A percentile compares a stretch with the other conserved stretches of the same genome.
Evolutionary conservation across 495 filamentous ascomycete genomes (phyloP).

Genomic region (Parmelia sp.): DNA sequence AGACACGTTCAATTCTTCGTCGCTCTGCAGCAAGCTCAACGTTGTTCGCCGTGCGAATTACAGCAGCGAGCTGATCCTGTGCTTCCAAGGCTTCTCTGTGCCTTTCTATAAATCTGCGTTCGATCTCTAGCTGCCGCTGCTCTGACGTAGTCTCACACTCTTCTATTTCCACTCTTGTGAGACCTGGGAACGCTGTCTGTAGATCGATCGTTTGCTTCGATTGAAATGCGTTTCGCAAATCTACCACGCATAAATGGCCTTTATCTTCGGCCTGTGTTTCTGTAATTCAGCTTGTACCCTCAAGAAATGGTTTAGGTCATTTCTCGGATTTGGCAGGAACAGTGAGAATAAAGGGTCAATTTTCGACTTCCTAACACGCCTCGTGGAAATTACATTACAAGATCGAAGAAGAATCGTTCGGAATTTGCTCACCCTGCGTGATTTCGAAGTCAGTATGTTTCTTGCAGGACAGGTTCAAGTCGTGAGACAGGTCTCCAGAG

Average conservation of each 20-base stretch:
- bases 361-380: background rate
- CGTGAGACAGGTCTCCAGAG: background rate
- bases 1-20: conserved; percentile 29
- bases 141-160: conserved; percentile 40
- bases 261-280: conserved; percentile 61
- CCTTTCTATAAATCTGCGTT: conserved; percentile 41
- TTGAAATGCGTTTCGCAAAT: conserved; percentile 69
- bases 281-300: background rate
- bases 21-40: conserved; percentile 34
- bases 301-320: background rate
- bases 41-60: conserved; percentile 37
- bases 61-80: conserved; percentile 28
- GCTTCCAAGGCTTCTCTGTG: conserved; percentile 31
- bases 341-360: background rate
- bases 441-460: background rate
- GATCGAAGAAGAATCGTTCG: background rate
- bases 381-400: background rate
- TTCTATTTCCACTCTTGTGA: conserved; percentile 43
- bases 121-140: conserved; percentile 37
- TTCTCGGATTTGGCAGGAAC: background rate
- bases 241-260: conserved; percentile 75
- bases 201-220: conserved; percentile 68
- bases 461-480: background rate
- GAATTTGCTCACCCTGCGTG: background rate
- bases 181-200: conserved; percentile 46